phyloP scores from a whole-genome alignment of 2,329 filamentous ascomycete species.

The Proliferodiscus dingleyae region DNA sequence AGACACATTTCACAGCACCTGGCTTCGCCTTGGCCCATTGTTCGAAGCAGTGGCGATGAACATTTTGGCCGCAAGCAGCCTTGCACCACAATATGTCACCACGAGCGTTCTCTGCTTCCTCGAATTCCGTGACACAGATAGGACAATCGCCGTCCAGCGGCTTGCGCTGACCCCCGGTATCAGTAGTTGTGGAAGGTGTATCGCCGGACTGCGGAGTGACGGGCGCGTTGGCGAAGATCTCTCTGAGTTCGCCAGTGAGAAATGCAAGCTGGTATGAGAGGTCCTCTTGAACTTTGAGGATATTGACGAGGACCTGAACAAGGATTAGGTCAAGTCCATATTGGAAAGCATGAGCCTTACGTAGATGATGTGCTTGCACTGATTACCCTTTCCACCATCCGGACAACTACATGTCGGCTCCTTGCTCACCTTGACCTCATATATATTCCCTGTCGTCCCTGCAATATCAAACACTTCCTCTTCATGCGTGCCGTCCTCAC shows the following conservation, averaged over 20 bases:
- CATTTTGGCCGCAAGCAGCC: constrained; percentile 56
- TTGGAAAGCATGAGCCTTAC: constrained; percentile 30
- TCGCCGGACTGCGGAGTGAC: constrained; percentile 39
- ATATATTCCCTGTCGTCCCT: constrained; percentile 58
- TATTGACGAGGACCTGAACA: constrained; percentile 46
- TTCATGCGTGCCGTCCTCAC: constrained; percentile 34
- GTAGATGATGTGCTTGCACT: constrained; percentile 62
- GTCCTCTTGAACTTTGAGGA: constrained; percentile 50
- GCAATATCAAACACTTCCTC: constrained; percentile 51
- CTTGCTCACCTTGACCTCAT: constrained; percentile 50
- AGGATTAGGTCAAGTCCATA: background rate
- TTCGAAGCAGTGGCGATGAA: constrained; percentile 49
- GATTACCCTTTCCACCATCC: constrained; percentile 47
- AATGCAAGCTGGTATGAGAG: constrained; percentile 57
- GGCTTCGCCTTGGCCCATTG: constrained; percentile 48
- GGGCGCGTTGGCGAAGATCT: constrained; percentile 50
- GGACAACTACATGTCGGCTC: constrained; percentile 51
- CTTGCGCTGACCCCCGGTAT: constrained; percentile 47
- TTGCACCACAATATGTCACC: constrained; percentile 53
- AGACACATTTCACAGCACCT: constrained; percentile 51
- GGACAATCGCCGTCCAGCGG: constrained; percentile 57
- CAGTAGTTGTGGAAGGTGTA: constrained; percentile 32
- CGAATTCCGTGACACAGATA: constrained; percentile 55
- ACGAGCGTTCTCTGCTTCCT: constrained; percentile 29
- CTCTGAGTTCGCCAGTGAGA: constrained; percentile 50